Percentiles rank a stretch among this genome's conserved stretches.
These are phyloP conservation scores for Trametes meyenii DNA, from an alignment of 768 basidiomycete genomes.

Conservation along the genomic window DNA sequence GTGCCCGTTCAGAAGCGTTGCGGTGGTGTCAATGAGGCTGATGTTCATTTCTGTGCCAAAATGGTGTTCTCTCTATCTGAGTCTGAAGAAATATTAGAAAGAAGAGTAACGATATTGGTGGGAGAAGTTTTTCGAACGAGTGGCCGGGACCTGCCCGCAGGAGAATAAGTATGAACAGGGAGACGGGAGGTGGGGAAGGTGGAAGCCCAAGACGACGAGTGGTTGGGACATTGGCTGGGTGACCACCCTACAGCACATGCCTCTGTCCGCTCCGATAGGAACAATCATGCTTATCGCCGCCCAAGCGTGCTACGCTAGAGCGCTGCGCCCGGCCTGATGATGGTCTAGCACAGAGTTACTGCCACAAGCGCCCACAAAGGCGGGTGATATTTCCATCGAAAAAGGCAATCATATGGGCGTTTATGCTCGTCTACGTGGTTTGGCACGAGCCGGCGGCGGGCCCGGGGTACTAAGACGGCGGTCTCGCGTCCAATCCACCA, in stretches of 20 bases:
- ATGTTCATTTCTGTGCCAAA: not conserved
- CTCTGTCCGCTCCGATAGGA: conserved; percentile 9
- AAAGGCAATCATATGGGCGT: conserved; percentile 10
- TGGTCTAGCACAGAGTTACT: conserved; percentile 1
- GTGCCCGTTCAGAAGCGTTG: conserved; percentile 13
- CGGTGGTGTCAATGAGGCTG: conserved; percentile 4
- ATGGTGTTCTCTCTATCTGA: not conserved
- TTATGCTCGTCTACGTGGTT: not conserved
- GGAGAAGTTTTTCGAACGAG: not conserved
- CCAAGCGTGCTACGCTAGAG: not conserved
- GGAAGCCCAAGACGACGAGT: not conserved
- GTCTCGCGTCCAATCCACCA: too few species aligned
- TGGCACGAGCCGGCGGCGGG: too few species aligned
- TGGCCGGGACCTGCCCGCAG: conserved; percentile 5
- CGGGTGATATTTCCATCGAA: not conserved
- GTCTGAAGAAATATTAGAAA: not conserved
- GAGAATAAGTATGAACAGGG: not conserved
- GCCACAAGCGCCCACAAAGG: conserved; percentile 3
- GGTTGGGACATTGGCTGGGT: not conserved
- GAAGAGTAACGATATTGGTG: not conserved
- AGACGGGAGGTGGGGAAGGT: not conserved
- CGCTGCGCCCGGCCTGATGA: conserved; percentile 1
- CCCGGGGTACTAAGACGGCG: too few species aligned
- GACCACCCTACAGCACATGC: too few species aligned
- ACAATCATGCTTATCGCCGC: conserved; percentile 7